These are phyloP conservation scores for Jatropha curcas DNA, from an alignment of 345 rosid species.

Conservation along the genomic window DNA sequence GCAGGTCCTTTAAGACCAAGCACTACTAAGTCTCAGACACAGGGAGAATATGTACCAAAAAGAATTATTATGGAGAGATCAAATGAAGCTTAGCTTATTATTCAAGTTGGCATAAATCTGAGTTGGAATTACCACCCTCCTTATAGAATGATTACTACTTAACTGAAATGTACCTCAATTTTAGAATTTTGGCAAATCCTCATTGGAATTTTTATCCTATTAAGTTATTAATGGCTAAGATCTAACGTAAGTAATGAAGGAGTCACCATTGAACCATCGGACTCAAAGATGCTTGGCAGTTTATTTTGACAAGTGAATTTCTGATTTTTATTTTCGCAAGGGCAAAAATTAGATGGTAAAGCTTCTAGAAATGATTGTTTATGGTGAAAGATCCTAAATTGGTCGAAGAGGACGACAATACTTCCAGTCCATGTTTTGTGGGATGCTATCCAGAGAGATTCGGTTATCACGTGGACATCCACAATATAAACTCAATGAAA, in stretches of 20 bases:
- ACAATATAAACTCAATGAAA: fast-evolving
- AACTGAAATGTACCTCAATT: too few relatives aligned
- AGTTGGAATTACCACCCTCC: too few relatives aligned
- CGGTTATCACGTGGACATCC: slow-evolving; percentile 5
- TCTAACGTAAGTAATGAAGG: too few relatives aligned
- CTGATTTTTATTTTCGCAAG: background rate
- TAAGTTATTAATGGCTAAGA: too few relatives aligned
- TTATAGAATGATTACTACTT: too few relatives aligned
- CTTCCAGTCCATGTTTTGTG: slow-evolving; percentile 1
- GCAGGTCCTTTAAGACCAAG: background rate
- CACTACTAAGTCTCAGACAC: background rate
- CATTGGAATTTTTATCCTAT: too few relatives aligned
- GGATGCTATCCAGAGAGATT: background rate
- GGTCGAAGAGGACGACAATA: background rate
- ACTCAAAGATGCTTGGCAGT: too few relatives aligned
- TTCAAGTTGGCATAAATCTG: too few relatives aligned
- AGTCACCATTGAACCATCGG: too few relatives aligned
- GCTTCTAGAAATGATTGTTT: slow-evolving; percentile 2
- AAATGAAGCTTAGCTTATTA: slow-evolving; percentile 5
- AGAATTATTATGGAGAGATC: slow-evolving; percentile 24
- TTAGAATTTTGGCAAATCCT: too few relatives aligned
- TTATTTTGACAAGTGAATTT: background rate
- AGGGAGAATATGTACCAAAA: slow-evolving; percentile 11
- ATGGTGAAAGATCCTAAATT: slow-evolving; percentile 11
- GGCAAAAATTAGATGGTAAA: slow-evolving; percentile 1